A percentile compares a stretch with the other conserved stretches of the same genome.
Evolutionary conservation across 139 green algal genomes (phyloP).

Genomic region (Ettlia oleoabundans): DNA sequence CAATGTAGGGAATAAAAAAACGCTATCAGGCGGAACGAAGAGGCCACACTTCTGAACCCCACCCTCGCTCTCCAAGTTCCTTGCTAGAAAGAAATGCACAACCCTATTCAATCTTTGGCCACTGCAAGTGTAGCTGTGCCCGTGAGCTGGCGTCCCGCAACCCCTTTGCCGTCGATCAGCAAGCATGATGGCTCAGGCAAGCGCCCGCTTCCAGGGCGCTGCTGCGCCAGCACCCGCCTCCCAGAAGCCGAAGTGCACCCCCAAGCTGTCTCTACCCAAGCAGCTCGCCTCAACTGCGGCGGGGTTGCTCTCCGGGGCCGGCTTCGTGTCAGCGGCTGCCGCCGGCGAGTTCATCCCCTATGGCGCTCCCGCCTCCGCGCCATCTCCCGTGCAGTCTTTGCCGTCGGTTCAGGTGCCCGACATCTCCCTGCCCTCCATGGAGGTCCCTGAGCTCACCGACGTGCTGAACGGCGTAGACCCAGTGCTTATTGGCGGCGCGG

Average conservation of each 20-base stretch:
- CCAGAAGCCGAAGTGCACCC: not conserved
- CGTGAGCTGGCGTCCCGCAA: no score
- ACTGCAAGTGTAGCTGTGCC: no score
- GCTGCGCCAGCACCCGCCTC: no score
- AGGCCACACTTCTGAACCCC: no score
- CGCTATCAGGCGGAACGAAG: no score
- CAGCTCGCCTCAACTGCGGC: not conserved
- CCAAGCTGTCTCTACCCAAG: not conserved
- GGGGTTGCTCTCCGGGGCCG: not conserved
- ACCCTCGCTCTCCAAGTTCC: no score
- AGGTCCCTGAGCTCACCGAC: not conserved
- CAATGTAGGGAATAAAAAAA: no score
- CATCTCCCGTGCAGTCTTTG: not conserved
- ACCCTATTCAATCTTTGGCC: no score
- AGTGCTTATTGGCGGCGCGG: conserved; percentile 25
- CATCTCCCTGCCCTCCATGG: conserved; percentile 27
- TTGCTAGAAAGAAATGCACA: no score
- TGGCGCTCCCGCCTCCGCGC: not conserved
- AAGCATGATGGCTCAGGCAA: not conserved
- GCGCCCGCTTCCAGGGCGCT: no score
- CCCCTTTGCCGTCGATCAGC: no score
- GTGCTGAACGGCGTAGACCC: conserved; percentile 39
- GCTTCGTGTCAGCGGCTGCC: not conserved
- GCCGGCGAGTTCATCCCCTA: not conserved
- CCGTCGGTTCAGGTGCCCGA: not conserved